Conservation (phyloP, 1,139 yeast species). For the Geotrichum restrictum region DNA sequence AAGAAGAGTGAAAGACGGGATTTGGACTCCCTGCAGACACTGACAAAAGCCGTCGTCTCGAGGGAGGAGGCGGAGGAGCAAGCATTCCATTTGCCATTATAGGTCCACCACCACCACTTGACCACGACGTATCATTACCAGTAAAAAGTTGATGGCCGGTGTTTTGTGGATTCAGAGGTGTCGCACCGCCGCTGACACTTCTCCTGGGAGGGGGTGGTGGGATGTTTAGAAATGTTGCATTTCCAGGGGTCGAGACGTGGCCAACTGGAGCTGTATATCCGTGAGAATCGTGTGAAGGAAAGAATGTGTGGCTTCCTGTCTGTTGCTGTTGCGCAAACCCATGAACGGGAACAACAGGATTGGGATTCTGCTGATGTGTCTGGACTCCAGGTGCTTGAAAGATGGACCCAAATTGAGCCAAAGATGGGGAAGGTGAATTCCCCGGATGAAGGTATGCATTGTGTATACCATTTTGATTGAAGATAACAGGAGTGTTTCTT, state of each 20-base stretch:
- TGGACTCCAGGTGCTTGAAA: slow-evolving; percentile 8
- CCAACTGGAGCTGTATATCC: not conserved
- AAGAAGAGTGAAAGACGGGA: slow-evolving; percentile 7
- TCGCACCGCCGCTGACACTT: slow-evolving; percentile 11
- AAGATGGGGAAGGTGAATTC: slow-evolving; percentile 10
- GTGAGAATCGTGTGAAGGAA: not conserved
- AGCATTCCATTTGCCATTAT: slow-evolving; percentile 15
- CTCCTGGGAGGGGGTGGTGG: slow-evolving; percentile 18
- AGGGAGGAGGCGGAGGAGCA: slow-evolving; percentile 19
- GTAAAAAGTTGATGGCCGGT: slow-evolving; percentile 11
- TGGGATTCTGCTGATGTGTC: not conserved
- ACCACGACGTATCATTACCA: not conserved
- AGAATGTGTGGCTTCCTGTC: not conserved
- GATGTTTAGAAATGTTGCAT: not conserved
- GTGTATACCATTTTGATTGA: too few species aligned
- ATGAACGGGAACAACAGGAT: not conserved
- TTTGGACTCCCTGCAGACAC: not conserved
- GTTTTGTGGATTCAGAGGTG: not conserved
- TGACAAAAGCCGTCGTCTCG: slow-evolving; percentile 10
- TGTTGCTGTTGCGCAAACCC: not conserved
- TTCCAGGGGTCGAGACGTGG: not conserved
- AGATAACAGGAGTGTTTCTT: slow-evolving; percentile 2
- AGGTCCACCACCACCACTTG: slow-evolving; percentile 7
- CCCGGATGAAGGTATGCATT: not conserved
- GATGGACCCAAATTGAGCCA: slow-evolving; percentile 15